Conservation (phyloP, 306 rosid species). For the Vigna trinervia region DNA sequence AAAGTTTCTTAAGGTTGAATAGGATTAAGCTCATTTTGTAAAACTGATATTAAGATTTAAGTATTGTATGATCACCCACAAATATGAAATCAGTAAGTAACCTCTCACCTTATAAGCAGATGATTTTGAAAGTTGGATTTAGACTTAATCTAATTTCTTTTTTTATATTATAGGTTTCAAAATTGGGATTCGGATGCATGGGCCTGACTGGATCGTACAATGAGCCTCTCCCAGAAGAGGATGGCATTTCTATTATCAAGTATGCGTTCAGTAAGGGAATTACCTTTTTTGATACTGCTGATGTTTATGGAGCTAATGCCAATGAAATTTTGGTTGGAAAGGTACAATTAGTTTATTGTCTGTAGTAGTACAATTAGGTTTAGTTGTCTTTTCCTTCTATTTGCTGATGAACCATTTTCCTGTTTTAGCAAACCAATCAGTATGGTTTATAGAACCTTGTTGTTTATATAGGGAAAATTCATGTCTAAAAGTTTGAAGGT, state of each 20-base stretch:
- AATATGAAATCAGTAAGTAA: too few relatives aligned
- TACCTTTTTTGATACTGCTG: slow-evolving; percentile 80
- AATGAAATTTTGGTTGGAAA: slow-evolving; percentile 78
- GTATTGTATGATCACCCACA: too few relatives aligned
- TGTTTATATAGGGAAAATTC: too few relatives aligned
- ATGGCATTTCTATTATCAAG: slow-evolving; percentile 61
- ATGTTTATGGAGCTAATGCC: slow-evolving; percentile 59
- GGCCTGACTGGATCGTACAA: slow-evolving; percentile 64
- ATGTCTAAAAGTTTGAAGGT: too few relatives aligned
- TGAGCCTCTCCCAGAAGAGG: slow-evolving; percentile 63
- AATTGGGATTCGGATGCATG: slow-evolving; percentile 77
- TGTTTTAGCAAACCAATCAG: too few relatives aligned
- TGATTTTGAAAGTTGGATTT: too few relatives aligned
- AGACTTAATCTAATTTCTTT: too few relatives aligned
- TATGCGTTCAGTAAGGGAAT: slow-evolving; percentile 66
- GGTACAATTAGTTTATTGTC: slow-evolving; percentile 40
- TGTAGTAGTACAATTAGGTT: background rate
- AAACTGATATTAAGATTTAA: too few relatives aligned
- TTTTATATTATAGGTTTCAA: slow-evolving; percentile 59
- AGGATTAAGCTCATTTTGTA: too few relatives aligned
- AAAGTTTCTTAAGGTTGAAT: too few relatives aligned
- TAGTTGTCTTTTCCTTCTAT: background rate
- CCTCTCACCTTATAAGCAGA: too few relatives aligned
- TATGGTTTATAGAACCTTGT: too few relatives aligned
- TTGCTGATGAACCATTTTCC: background rate